Percentiles rank a stretch among this genome's conserved stretches.
phyloP scores from a whole-genome alignment of 306 rosid species.

The Morella rubra region DNA sequence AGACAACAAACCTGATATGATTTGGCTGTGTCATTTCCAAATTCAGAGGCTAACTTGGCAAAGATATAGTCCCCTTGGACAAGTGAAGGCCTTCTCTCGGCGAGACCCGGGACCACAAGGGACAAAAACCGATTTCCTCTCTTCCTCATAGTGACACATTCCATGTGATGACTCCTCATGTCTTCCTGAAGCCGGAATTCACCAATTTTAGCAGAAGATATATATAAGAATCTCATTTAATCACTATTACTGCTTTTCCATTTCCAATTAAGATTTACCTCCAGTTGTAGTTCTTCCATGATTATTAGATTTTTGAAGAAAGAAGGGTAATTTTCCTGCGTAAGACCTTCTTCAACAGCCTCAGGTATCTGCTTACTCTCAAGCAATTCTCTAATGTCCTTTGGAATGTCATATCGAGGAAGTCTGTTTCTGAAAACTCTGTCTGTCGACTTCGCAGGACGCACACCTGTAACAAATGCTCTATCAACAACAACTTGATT shows the following conservation, averaged over 20 bases:
- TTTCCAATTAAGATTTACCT: conserved; percentile 49
- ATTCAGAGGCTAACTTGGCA: conserved; percentile 52
- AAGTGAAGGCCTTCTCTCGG: conserved; percentile 92
- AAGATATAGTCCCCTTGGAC: conserved; percentile 74
- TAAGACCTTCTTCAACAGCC: conserved; percentile 58
- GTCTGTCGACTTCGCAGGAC: conserved; percentile 38
- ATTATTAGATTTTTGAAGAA: conserved; percentile 62
- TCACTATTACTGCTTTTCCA: not conserved
- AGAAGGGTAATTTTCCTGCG: conserved; percentile 38
- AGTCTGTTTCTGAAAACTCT: conserved; percentile 50
- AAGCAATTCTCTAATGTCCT: conserved; percentile 48
- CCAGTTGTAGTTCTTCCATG: conserved; percentile 88
- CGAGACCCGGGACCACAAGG: conserved; percentile 90
- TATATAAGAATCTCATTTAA: conserved; percentile 13
- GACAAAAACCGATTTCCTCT: conserved; percentile 47
- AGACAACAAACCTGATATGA: conserved; percentile 57
- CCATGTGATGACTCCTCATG: conserved; percentile 80
- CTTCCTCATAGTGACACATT: conserved; percentile 51
- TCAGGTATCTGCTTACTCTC: conserved; percentile 53
- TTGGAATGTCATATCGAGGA: conserved; percentile 68
- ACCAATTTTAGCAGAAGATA: conserved; percentile 24
- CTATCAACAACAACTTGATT: conserved; percentile 44
- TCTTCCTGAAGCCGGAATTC: conserved; percentile 60
- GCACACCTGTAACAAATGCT: conserved; percentile 38
- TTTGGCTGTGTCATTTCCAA: conserved; percentile 14